Base-by-base conservation (phyloP, 23 red algal genomes). In the Gracilaria gracilis region DNA sequence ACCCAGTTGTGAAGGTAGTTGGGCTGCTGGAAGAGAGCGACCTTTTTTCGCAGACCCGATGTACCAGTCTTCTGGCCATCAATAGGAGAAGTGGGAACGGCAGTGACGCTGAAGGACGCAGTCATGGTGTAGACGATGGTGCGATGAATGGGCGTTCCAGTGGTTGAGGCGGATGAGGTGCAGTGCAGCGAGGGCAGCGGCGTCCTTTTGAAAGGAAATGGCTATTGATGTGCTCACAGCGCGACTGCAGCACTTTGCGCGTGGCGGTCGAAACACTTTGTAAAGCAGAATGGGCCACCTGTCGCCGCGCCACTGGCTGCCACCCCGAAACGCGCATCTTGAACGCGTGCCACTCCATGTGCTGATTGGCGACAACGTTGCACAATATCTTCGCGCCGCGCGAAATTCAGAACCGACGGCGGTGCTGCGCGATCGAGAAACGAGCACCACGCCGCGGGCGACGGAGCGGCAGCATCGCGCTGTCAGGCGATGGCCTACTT, bases 51-150 rank as follows among this genome's bases (percentile, higher is more conserved):
- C 59, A 99, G 82, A 9, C 97, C 97, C 39, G 90, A 94, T 32
- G 97, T 99, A 24, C 97, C 97, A 44, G 93, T 96, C 84, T 95
- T 99, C 51, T 99, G 97, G 35, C 95, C 97, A 9, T 95, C 88
- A 67, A 96, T 96, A 8, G 97, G 97, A 17, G 85, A 40, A 0
- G 94, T 94, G 51, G 92, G 92, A 0, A 88, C 71, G 24, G 82
- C 28, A 14, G 58, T 36, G 2, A 94, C 75, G 66, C 27, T 37
- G 89, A 74, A 92, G 15, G 33, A 53, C 19, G 74, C 48, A 81
- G 29, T 33, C 55, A 75, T 90, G 49, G 50, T 57, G 74, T 44
- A 35, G 35, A 35, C 7, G 19, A 46, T 46, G 31, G 2, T 70
- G 9, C 31, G 25, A 70, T 4, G 15, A 4, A 25, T 4, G 65